These are phyloP conservation scores for Emiliania huxleyi DNA, from an alignment of 78 protist species.

Conservation along the genomic window DNA sequence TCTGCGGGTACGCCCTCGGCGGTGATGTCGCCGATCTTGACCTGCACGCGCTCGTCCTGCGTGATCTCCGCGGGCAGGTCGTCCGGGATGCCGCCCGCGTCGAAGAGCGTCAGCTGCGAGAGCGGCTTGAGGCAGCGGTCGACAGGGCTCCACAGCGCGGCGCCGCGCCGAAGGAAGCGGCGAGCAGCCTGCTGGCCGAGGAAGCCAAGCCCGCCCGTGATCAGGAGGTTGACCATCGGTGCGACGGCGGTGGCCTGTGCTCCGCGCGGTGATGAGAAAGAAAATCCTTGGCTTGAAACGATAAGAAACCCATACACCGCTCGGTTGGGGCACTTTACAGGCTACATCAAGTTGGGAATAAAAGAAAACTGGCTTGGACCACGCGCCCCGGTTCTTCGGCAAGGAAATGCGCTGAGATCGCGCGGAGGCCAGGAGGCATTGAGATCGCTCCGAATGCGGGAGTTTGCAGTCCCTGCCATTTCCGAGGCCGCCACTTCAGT, in stretches of 20 bases:
- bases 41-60: neutral
- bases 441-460: too few species aligned
- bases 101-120: neutral
- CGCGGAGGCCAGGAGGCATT: too few species aligned
- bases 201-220: slow-evolving; percentile 21
- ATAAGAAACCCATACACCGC: too few species aligned
- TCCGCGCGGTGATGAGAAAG: neutral
- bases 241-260: neutral
- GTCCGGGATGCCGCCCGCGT: neutral
- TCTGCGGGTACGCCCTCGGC: neutral
- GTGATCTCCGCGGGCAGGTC: neutral
- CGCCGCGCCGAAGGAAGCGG: neutral
- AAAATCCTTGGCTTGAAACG: neutral
- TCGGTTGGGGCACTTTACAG: too few species aligned
- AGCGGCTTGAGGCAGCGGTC: neutral
- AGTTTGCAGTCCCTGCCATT: too few species aligned
- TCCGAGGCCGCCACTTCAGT: too few species aligned
- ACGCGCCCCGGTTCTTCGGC: too few species aligned
- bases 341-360: too few species aligned
- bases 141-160: neutral
- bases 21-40: neutral
- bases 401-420: too few species aligned
- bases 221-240: neutral
- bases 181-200: neutral
- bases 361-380: too few species aligned